Evolutionary conservation across 257 asterid genomes (phyloP), one percentile per base, ranked within the genome.

Genomic region (Gardenia jasminoides): DNA sequence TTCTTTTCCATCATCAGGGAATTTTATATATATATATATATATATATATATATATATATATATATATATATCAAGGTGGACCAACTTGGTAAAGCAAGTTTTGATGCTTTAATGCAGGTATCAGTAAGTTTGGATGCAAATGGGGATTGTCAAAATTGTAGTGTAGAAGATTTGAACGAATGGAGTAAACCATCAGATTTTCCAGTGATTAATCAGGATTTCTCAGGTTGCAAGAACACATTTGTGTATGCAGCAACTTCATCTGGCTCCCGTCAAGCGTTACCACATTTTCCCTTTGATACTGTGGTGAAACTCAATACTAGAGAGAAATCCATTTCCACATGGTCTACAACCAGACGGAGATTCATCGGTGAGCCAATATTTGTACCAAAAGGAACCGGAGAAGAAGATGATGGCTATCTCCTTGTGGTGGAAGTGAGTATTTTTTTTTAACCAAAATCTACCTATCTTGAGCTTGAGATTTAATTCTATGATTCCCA

Each of bases 261-360:
- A 48, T 90, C 97, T 33, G 99, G 99, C 26, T 86, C 90, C 3
- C 97, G 99, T 59, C 89, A 75, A 70, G 92, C 97, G 1, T 39
- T 96, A 68, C 98, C 97, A 24, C 93, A 92, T 80, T 96, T 96
- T 58, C 99, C 99, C 6, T 96, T 96, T 54, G 99, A 96, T n/a
- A 91, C 97, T 0, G 92, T 96, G 39, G 93, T 90, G 7, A 96
- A 96, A 85, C 74, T 93, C 28, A 87, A 92, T 84, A 82, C 88
- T 26, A 56, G 47, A 43, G 86, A 88, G 68, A 86, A 86, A 67
- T 80, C 93, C 70, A 67, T 85, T 1, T 82, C 64, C 7, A 91
- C 89, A 31, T 96, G 99, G 99, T 92, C 97, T 7, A 85, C 97
- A 11, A 86, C 84, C 8, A 77, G 89, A 39, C 85, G 98, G 20